Conservation (phyloP, 23 red algal genomes). For the Cyanidiococcus yangmingshanensis region DNA sequence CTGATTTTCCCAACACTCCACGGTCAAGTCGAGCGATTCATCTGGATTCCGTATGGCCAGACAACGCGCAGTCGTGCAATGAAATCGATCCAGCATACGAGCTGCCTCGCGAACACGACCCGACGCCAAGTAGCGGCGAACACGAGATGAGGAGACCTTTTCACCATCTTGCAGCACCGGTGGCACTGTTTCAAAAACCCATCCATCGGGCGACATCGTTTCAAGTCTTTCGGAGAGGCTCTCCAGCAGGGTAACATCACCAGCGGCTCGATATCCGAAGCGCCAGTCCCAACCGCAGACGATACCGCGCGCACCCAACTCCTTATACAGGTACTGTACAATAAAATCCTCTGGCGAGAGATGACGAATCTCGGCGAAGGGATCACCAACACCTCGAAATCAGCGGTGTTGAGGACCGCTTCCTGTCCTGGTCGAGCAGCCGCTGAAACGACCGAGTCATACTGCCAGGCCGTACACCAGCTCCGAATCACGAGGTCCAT, state of each 20-base stretch:
- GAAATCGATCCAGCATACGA: not conserved
- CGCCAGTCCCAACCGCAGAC: conserved; percentile 74
- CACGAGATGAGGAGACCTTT: not conserved
- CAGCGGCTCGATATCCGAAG: conserved; percentile 45
- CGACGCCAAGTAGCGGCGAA: not conserved
- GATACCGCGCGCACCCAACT: conserved; percentile 36
- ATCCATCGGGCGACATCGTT: not conserved
- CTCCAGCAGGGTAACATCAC: conserved; percentile 39
- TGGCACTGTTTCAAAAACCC: conserved; percentile 1
- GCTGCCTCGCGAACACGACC: not conserved
- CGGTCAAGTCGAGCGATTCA: not conserved
- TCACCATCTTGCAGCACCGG: conserved; percentile 3
- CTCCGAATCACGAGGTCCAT: not conserved
- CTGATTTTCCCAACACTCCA: conserved; percentile 5
- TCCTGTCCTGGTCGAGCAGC: not conserved
- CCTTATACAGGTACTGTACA: not conserved
- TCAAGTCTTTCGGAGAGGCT: conserved; percentile 2
- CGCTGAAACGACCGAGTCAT: not conserved
- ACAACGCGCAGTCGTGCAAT: not conserved
- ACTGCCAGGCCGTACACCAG: not conserved
- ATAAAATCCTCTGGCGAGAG: not conserved
- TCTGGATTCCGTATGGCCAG: not conserved
- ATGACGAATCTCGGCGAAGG: conserved; percentile 27
- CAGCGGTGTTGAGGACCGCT: conserved; percentile 31
- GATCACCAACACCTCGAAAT: conserved; percentile 3